phyloP scores from a whole-genome alignment of 768 basidiomycete genomes.

The Boletus rex-veris region DNA sequence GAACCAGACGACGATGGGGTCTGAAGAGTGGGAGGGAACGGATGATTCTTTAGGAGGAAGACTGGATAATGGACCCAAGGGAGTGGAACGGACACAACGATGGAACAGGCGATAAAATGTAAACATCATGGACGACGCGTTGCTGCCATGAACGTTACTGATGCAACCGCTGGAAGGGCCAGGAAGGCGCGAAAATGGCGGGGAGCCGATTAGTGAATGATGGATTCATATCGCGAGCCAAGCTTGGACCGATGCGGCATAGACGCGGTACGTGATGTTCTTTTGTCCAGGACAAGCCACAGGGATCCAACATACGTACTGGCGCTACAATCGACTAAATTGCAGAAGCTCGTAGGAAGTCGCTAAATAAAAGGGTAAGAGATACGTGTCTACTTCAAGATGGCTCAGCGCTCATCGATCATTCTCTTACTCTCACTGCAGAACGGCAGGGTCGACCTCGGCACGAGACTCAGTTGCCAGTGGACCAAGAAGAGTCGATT shows the following conservation, averaged over 20 bases:
- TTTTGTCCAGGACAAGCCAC: too few relatives aligned
- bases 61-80: not conserved
- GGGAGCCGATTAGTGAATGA: not conserved
- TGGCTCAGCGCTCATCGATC: too few relatives aligned
- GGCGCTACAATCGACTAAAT: too few relatives aligned
- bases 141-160: not conserved
- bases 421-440: too few relatives aligned
- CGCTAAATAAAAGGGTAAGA: too few relatives aligned
- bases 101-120: slow-evolving; percentile 6
- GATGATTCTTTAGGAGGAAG: not conserved
- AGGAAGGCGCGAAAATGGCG: not conserved
- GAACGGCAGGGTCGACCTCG: too few relatives aligned
- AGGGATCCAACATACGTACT: too few relatives aligned
- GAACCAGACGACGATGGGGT: slow-evolving; percentile 10
- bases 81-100: not conserved
- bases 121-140: slow-evolving; percentile 8
- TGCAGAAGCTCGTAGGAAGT: too few relatives aligned
- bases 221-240: not conserved
- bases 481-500: too few relatives aligned
- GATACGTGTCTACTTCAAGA: too few relatives aligned
- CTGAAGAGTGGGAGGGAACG: not conserved
- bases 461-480: too few relatives aligned
- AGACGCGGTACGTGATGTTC: too few relatives aligned
- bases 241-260: not conserved
- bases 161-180: not conserved